Percentiles rank a stretch among this genome's conserved stretches.
Conservation (phyloP, 2,329 filamentous ascomycete species). For the Ascochyta pisi region DNA sequence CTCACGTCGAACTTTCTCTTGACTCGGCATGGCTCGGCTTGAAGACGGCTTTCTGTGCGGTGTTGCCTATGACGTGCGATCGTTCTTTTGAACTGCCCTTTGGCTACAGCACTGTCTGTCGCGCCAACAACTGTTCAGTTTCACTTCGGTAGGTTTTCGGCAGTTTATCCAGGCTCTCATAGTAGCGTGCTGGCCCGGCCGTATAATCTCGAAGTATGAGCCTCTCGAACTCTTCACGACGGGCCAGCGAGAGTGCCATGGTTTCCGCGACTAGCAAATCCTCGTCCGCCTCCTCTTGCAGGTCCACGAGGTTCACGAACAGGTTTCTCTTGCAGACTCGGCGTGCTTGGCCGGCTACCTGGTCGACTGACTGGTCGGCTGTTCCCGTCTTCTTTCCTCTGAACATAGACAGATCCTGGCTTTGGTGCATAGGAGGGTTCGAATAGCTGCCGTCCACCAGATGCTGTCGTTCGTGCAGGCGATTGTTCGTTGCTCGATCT, state of each 20-base stretch:
- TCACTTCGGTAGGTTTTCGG: too few relatives aligned
- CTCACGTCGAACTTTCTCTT: too few relatives aligned
- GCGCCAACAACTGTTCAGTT: too few relatives aligned
- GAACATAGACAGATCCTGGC: constrained; percentile 60
- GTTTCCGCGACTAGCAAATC: constrained; percentile 70
- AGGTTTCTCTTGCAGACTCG: constrained; percentile 70
- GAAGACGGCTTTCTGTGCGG: too few relatives aligned
- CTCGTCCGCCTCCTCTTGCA: constrained; percentile 77
- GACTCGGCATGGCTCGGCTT: too few relatives aligned
- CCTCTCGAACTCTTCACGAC: constrained; percentile 11
- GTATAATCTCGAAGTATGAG: background rate
- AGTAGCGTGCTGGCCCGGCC: background rate
- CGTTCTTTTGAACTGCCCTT: too few relatives aligned
- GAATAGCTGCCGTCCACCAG: constrained; percentile 68
- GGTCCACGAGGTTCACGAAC: constrained; percentile 80
- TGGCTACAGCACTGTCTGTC: too few relatives aligned
- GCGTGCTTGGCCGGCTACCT: constrained; percentile 58
- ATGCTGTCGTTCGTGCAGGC: constrained; percentile 35
- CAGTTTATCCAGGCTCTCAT: too few relatives aligned
- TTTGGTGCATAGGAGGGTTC: constrained; percentile 76
- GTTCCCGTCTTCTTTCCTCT: constrained; percentile 52
- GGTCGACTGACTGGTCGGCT: constrained; percentile 57
- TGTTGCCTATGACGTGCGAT: too few relatives aligned
- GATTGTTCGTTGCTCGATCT: constrained; percentile 48
- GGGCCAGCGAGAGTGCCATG: constrained; percentile 24